Conservation (phyloP, 2,329 filamentous ascomycete genomes). For the Aspergillus nomiae region DNA sequence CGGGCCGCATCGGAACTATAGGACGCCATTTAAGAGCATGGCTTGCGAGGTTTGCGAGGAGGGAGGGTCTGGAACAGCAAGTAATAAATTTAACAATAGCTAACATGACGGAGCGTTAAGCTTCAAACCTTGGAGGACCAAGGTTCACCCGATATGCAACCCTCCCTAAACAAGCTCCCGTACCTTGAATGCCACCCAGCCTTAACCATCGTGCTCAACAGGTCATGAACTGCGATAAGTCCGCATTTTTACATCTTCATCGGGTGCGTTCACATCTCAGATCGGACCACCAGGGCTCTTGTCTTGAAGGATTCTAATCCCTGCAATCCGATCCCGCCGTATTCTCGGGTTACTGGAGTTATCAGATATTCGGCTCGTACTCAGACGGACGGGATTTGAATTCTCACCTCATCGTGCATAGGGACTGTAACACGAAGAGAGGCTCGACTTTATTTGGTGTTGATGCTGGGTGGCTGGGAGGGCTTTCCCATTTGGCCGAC, state of each 20-base stretch:
- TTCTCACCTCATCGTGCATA: not conserved
- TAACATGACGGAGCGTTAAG: not conserved
- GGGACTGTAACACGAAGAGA: not conserved
- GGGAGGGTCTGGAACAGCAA: not conserved
- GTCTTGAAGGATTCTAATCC: not conserved
- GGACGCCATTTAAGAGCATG: not conserved
- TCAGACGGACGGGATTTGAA: not conserved
- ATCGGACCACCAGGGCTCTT: not conserved
- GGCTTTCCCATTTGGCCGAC: not conserved
- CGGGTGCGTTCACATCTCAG: not conserved
- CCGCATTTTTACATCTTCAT: not conserved
- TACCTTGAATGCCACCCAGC: not conserved
- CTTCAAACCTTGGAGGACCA: not conserved
- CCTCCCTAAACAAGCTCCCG: not conserved
- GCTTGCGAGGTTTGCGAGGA: not conserved
- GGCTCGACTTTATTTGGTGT: not conserved
- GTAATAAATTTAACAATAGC: not conserved
- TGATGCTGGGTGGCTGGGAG: not conserved
- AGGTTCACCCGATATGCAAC: not conserved
- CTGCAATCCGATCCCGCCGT: not conserved
- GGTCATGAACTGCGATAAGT: not conserved
- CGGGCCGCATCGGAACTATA: not conserved
- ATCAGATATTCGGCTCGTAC: not conserved
- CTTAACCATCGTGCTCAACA: not conserved
- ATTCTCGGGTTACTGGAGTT: constrained; percentile 2